These are phyloP conservation scores for Candida berthetii DNA, from an alignment of 805 yeast species.

Conservation along the genomic window DNA sequence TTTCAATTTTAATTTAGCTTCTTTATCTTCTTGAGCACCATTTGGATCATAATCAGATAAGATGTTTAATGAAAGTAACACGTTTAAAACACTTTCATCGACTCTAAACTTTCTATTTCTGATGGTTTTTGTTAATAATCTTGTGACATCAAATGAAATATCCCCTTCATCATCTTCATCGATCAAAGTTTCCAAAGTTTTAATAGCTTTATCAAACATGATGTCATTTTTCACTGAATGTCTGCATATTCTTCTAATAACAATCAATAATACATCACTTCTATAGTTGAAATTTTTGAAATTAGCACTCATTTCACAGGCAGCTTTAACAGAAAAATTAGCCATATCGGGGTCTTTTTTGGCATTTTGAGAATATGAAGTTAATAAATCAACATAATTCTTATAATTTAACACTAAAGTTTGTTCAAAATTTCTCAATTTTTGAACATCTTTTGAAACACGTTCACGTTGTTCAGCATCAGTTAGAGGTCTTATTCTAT, in stretches of 20 bases:
- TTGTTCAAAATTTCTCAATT: slow-evolving; percentile 77
- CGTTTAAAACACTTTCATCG: slow-evolving; percentile 75
- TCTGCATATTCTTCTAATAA: slow-evolving; percentile 63
- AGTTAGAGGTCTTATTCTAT: slow-evolving; percentile 74
- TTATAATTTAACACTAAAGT: slow-evolving; percentile 63
- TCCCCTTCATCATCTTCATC: slow-evolving; percentile 80
- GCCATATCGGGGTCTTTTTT: slow-evolving; percentile 35
- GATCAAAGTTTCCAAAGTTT: slow-evolving; percentile 63
- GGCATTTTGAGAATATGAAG: slow-evolving; percentile 33
- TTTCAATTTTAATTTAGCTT: slow-evolving; percentile 32
- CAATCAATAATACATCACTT: slow-evolving; percentile 60
- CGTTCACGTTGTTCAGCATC: slow-evolving; percentile 79
- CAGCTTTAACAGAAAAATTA: slow-evolving; percentile 61
- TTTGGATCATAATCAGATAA: slow-evolving; percentile 71
- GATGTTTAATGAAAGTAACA: slow-evolving; percentile 61
- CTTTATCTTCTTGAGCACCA: slow-evolving; percentile 38
- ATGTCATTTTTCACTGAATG: slow-evolving; percentile 40
- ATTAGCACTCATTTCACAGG: slow-evolving; percentile 66
- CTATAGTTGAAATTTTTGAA: slow-evolving; percentile 79
- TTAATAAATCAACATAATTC: slow-evolving; percentile 53
- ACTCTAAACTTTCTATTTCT: slow-evolving; percentile 71
- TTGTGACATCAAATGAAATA: slow-evolving; percentile 67
- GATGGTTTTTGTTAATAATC: slow-evolving; percentile 62
- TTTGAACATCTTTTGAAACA: slow-evolving; percentile 77
- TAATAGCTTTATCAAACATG: slow-evolving; percentile 51